phyloP scores from a whole-genome alignment of 352 stramenopile species.

The Phytophthora cactorum region DNA sequence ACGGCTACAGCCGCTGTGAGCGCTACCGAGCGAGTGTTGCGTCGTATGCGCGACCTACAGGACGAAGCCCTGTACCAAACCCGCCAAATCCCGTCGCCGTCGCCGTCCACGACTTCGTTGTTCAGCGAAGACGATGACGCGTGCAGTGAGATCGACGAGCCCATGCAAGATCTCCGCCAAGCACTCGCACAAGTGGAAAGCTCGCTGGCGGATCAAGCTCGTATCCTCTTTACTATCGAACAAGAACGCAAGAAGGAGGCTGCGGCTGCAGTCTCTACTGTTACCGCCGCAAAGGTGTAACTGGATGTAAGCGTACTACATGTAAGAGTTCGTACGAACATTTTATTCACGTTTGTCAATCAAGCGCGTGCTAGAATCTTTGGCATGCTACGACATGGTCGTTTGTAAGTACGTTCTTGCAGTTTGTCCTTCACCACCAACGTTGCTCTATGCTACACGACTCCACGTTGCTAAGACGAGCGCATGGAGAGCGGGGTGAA shows the following conservation, averaged over 20 bases:
- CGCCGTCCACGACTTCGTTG: conserved; percentile 32
- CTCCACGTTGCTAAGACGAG: conserved; percentile 35
- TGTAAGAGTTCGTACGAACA: conserved; percentile 9
- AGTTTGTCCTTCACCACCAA: conserved; percentile 18
- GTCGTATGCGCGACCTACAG: conserved; percentile 36
- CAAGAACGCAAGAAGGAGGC: conserved; percentile 45
- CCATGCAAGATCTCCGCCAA: conserved; percentile 35
- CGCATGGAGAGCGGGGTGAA: conserved; percentile 40
- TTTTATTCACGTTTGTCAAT: conserved; percentile 30
- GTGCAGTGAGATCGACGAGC: conserved; percentile 24
- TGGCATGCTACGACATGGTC: conserved; percentile 17
- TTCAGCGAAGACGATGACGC: conserved; percentile 25
- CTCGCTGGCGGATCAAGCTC: conserved; percentile 60
- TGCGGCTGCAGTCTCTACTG: not conserved
- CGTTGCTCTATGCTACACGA: conserved; percentile 41
- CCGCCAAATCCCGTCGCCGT: conserved; percentile 26
- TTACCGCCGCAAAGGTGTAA: conserved; percentile 12
- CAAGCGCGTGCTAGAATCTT: conserved; percentile 18
- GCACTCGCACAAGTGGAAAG: conserved; percentile 56
- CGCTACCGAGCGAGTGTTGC: conserved; percentile 27
- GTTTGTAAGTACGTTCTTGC: conserved; percentile 18
- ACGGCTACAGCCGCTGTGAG: conserved; percentile 25
- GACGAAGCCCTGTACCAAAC: conserved; percentile 40
- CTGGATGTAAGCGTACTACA: not conserved
- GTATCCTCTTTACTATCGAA: conserved; percentile 54